A percentile compares a stretch with the other conserved stretches of the same genome.
Conservation (phyloP, 2,329 filamentous ascomycete species). For the Stachybotrys elegans region DNA sequence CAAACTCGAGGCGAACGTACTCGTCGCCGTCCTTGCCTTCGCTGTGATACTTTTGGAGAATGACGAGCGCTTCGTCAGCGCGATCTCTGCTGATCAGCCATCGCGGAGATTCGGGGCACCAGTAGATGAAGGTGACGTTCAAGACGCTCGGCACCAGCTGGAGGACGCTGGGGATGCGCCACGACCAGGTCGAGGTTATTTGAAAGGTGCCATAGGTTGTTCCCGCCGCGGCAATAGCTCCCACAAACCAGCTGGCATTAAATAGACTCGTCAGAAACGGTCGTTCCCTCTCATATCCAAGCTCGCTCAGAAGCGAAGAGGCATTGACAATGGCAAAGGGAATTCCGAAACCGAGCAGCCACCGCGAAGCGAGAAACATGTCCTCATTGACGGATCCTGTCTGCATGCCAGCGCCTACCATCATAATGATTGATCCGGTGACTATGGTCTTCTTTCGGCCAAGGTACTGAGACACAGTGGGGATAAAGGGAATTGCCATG, state of each 20-base stretch:
- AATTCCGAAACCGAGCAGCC: constrained; percentile 27
- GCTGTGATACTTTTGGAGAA: constrained; percentile 35
- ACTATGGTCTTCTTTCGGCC: constrained; percentile 32
- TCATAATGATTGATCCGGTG: constrained; percentile 18
- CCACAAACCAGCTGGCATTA: constrained; percentile 33
- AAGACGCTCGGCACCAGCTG: constrained; percentile 14
- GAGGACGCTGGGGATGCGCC: constrained; percentile 19
- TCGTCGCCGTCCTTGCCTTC: constrained; percentile 29
- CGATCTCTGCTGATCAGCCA: constrained; percentile 30
- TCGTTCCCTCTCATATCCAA: constrained; percentile 19
- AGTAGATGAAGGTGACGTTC: constrained; percentile 9
- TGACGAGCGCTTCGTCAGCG: constrained; percentile 25
- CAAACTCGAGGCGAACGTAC: constrained; percentile 19
- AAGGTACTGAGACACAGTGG: constrained; percentile 28
- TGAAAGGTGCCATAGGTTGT: constrained; percentile 20
- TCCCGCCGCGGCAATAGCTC: constrained; percentile 23
- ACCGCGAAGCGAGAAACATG: constrained; percentile 27
- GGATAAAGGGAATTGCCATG: constrained; percentile 36
- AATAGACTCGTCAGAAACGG: constrained; percentile 6
- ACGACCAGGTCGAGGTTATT: constrained; percentile 17
- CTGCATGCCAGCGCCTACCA: constrained; percentile 10
- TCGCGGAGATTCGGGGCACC: constrained; percentile 15
- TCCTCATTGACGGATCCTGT: constrained; percentile 15
- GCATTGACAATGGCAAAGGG: constrained; percentile 28
- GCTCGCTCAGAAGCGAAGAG: constrained; percentile 28